Percentiles rank a stretch among this genome's conserved stretches.
These are phyloP conservation scores for Coniochaeta ligniaria DNA, from an alignment of 2,329 filamentous ascomycete species.

Conservation along the genomic window DNA sequence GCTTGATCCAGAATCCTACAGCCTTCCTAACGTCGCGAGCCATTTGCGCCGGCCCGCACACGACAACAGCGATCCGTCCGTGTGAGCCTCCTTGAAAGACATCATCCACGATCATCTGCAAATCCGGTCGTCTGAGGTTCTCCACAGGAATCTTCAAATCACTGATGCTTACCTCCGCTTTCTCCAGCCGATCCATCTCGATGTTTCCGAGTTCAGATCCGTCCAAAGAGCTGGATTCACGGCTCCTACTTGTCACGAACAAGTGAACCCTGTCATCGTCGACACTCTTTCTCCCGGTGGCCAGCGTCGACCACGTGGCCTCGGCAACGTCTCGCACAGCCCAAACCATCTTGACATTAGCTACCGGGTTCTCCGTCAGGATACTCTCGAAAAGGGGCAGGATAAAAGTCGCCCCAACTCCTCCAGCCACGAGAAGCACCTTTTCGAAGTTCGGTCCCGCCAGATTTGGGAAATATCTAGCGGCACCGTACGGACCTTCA, in stretches of 20 bases:
- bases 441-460: conserved; percentile 47
- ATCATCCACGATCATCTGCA: background rate
- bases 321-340: background rate
- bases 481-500: background rate
- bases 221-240: background rate
- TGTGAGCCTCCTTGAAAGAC: background rate
- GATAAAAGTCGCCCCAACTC: conserved; percentile 71
- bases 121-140: background rate
- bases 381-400: conserved; percentile 61
- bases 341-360: background rate
- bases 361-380: conserved; percentile 11
- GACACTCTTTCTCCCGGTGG: background rate
- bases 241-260: background rate
- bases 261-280: background rate
- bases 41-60: background rate
- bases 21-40: background rate
- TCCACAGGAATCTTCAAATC: too few species aligned
- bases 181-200: background rate
- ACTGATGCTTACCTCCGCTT: too few species aligned
- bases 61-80: background rate
- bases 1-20: background rate
- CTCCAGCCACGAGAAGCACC: conserved; percentile 69
- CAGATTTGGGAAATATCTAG: conserved; percentile 20
- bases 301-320: background rate
- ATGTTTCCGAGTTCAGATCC: background rate